These are phyloP conservation scores for Boletales sp. DNA, from an alignment of 768 basidiomycete species.

Conservation along the genomic window DNA sequence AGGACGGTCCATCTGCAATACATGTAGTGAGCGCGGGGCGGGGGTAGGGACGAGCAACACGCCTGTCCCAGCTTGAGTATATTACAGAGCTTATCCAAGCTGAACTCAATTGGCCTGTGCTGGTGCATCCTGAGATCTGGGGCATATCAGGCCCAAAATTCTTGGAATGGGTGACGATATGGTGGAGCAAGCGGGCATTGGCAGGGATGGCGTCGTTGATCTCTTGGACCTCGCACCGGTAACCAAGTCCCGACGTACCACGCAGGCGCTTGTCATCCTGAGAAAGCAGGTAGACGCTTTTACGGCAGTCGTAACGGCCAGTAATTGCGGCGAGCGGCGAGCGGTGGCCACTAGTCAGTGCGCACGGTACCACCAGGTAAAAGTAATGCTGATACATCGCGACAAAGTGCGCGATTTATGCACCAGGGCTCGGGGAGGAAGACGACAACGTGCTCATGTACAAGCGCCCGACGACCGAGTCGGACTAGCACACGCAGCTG, in stretches of 20 bases:
- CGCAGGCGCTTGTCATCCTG: conserved; percentile 67
- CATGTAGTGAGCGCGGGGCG: no score
- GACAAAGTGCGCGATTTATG: conserved; percentile 78
- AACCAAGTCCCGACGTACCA: conserved; percentile 51
- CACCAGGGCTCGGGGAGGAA: conserved; percentile 88
- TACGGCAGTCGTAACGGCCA: conserved; percentile 50
- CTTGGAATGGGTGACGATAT: conserved; percentile 73
- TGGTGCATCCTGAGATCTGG: no score
- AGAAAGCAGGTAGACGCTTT: conserved; percentile 72
- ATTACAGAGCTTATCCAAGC: conserved; percentile 89
- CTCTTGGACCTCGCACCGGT: conserved; percentile 71
- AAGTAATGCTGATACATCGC: conserved; percentile 71
- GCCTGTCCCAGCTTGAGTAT: conserved; percentile 76
- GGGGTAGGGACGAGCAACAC: no score
- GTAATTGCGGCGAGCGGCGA: conserved; percentile 50
- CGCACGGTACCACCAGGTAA: conserved; percentile 40
- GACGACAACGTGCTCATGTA: conserved; percentile 60
- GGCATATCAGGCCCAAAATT: conserved; percentile 63
- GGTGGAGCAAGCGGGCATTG: conserved; percentile 74
- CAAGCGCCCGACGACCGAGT: conserved; percentile 69
- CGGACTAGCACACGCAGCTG: conserved; percentile 66
- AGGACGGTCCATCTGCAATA: conserved; percentile 47
- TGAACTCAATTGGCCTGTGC: conserved; percentile 60
- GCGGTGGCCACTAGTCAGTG: no score
- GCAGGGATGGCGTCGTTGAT: conserved; percentile 78